Evolutionary conservation across 1,284 basidiomycete species (phyloP).

Genomic region (Paramarasmius palmivorus): DNA sequence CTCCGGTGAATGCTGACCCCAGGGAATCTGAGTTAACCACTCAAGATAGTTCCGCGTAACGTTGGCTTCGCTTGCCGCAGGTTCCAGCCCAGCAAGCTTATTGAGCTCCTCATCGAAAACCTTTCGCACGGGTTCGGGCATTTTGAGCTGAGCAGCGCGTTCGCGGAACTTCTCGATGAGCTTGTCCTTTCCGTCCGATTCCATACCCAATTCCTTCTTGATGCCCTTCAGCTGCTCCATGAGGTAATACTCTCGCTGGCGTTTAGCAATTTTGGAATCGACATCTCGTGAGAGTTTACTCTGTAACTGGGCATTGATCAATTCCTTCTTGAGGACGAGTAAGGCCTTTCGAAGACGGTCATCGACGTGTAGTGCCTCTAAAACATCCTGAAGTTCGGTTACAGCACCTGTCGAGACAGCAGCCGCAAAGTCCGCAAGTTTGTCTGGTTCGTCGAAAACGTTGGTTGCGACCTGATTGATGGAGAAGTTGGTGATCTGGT

Average conservation of each 20-base stretch:
- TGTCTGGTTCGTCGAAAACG: constrained; percentile 98
- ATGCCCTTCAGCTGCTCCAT: constrained; percentile 99
- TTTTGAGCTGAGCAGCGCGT: constrained; percentile 82
- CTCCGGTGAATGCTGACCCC: constrained; percentile 94
- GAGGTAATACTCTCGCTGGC: constrained; percentile 96
- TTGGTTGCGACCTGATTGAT: constrained; percentile 96
- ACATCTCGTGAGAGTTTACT: constrained; percentile 94
- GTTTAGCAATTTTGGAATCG: constrained; percentile 95
- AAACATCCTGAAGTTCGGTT: constrained; percentile 89
- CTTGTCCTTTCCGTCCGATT: constrained; percentile 97
- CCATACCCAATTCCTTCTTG: constrained; percentile 98
- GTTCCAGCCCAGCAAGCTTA: constrained; percentile 91
- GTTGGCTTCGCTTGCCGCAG: constrained; percentile 90
- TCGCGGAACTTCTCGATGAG: constrained; percentile 96
- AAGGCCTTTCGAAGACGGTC: constrained; percentile 91
- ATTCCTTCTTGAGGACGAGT: constrained; percentile 95
- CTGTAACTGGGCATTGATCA: constrained; percentile 96
- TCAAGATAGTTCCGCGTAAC: constrained; percentile 97
- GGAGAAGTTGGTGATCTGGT: constrained; percentile 96
- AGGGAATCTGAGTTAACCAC: constrained; percentile 96
- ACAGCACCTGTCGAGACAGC: constrained; percentile 94
- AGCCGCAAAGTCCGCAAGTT: constrained; percentile 97
- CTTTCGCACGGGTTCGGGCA: constrained; percentile 92
- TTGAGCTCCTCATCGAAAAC: constrained; percentile 97
- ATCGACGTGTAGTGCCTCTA: constrained; percentile 86